These are phyloP conservation scores for Aspergillus fischeri DNA, from an alignment of 2,329 filamentous ascomycete species.

Conservation along the genomic window DNA sequence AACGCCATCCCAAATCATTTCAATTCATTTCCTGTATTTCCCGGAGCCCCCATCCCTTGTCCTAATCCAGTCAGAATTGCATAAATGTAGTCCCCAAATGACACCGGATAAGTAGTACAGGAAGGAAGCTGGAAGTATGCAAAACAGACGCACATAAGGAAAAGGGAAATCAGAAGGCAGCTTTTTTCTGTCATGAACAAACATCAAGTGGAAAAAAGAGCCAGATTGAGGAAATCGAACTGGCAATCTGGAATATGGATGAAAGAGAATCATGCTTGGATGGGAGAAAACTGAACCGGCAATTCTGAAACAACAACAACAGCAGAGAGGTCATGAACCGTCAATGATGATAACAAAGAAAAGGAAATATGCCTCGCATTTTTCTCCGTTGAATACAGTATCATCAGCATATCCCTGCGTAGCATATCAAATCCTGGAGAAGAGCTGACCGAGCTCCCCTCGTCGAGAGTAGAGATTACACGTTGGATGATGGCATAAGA, in stretches of 20 bases:
- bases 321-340: constrained; percentile 16
- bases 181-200: constrained; percentile 8
- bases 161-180: constrained; percentile 7
- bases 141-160: constrained; percentile 19
- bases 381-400: constrained; percentile 35
- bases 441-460: constrained; percentile 36
- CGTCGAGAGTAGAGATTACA: constrained; percentile 39
- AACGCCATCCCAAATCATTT: constrained; percentile 19
- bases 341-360: constrained; percentile 16
- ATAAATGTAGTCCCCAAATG: constrained; percentile 19
- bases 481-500: constrained; percentile 27
- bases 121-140: constrained; percentile 20
- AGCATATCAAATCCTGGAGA: constrained; percentile 20
- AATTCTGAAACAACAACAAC: constrained; percentile 15
- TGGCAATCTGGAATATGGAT: constrained; percentile 16
- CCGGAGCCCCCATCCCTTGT: constrained; percentile 9
- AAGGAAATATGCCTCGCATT: constrained; percentile 21
- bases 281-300: constrained; percentile 14
- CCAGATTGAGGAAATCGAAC: constrained; percentile 17
- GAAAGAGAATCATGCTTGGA: constrained; percentile 20
- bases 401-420: constrained; percentile 28
- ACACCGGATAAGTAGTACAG: constrained; percentile 24
- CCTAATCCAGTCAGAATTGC: constrained; percentile 20
- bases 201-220: constrained; percentile 17
- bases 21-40: constrained; percentile 13